Evolutionary conservation across 345 rosid genomes (phyloP).

Genomic region (Balakata baccata): DNA sequence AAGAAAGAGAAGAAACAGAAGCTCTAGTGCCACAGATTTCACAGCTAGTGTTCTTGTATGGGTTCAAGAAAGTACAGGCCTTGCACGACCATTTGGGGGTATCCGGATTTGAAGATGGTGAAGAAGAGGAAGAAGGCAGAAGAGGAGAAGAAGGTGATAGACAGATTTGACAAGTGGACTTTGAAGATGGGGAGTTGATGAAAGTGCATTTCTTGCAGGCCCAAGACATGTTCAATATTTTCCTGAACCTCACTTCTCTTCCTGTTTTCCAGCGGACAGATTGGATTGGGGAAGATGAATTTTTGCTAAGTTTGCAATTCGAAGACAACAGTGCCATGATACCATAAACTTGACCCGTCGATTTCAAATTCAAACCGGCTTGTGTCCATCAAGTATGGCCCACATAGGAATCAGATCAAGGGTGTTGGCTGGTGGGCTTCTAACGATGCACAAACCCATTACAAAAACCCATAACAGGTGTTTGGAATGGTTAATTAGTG

Average conservation of each 20-base stretch:
- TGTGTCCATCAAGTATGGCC: neutral
- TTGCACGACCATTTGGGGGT: slow-evolving; percentile 75
- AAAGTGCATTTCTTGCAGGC: slow-evolving; percentile 83
- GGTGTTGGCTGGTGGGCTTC: neutral
- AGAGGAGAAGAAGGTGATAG: slow-evolving; percentile 30
- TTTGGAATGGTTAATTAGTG: no score
- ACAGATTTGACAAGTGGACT: slow-evolving; percentile 64
- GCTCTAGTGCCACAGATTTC: slow-evolving; percentile 65
- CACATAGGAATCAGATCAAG: neutral
- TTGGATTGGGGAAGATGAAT: neutral
- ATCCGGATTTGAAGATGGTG: slow-evolving; percentile 22
- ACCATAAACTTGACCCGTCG: neutral
- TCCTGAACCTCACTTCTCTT: neutral
- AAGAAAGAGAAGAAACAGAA: slow-evolving; percentile 37
- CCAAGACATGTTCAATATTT: slow-evolving; percentile 50
- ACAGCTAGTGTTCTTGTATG: slow-evolving; percentile 60
- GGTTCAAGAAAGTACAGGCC: slow-evolving; percentile 83
- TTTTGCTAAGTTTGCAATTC: neutral
- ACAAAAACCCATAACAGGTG: no score
- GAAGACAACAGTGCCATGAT: neutral
- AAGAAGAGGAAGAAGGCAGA: slow-evolving; percentile 22
- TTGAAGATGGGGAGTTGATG: slow-evolving; percentile 71
- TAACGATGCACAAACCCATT: no score
- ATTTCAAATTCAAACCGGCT: slow-evolving; percentile 11
- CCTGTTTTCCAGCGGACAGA: neutral